These are phyloP conservation scores for Talaromyces sp. DNA, from an alignment of 2,329 filamentous ascomycete genomes.

Conservation along the genomic window DNA sequence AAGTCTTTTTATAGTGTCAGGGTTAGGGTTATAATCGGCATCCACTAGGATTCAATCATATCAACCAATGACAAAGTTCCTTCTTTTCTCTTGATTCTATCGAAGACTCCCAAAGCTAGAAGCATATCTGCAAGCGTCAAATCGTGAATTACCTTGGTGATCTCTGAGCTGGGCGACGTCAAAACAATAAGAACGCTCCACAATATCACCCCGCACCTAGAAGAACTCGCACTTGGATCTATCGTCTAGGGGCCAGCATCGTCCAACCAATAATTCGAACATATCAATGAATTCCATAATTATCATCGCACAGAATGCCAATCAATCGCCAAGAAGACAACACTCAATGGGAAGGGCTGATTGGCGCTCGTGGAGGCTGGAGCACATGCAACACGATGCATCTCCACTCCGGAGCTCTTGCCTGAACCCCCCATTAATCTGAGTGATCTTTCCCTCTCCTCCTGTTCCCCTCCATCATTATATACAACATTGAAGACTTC, in stretches of 20 bases:
- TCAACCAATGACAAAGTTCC: background rate
- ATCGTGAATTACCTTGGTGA: background rate
- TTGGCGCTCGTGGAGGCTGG: slow-evolving; percentile 10
- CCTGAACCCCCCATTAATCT: background rate
- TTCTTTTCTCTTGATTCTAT: background rate
- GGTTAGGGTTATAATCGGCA: background rate
- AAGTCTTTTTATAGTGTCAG: no score
- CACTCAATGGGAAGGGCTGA: background rate
- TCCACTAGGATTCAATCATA: background rate
- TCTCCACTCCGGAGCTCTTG: slow-evolving; percentile 14
- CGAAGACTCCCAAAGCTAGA: background rate
- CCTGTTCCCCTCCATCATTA: background rate
- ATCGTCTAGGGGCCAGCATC: background rate
- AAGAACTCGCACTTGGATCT: background rate
- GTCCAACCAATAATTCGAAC: background rate
- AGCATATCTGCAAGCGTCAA: background rate
- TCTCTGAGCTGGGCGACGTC: background rate
- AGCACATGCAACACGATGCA: slow-evolving; percentile 5
- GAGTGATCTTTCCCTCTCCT: background rate
- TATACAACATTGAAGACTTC: no score
- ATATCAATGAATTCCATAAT: background rate
- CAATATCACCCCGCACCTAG: background rate
- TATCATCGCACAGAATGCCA: background rate
- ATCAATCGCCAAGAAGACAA: slow-evolving; percentile 9
- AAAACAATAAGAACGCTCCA: background rate